Evolutionary conservation across 306 rosid genomes (phyloP), one percentile per base, ranked within the genome.

Genomic region (Ormosia semicastrata): DNA sequence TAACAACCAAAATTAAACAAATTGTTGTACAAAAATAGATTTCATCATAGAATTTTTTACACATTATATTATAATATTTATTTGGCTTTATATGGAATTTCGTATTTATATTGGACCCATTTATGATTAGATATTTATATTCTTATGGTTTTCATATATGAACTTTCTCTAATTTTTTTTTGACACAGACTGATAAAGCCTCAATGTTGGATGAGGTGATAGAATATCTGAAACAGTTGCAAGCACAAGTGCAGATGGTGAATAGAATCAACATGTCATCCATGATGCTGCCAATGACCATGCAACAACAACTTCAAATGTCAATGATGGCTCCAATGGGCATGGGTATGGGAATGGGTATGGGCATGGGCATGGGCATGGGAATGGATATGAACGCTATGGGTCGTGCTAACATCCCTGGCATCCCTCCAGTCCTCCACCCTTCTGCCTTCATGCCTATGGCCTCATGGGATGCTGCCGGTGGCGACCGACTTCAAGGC

Each of bases 121-220:
- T 41, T 10, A 39, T 58, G 69, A 58, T 53, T 15, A 34, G 30
- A 29, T 8, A 64, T 7, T 1, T 29, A 34, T 12, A 12, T 71
- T 24, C 24, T 24, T 24, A 47, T 34, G 44, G 34, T 44, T 71
- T 46, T 36, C n/a, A 34, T 43, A 46, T 24, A 30, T 52, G 47
- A 47, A 65, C 9, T 52, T 54, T 3, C 0, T 75, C 62, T 5
- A 15, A 15, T 0, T 40, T 12, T 56, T 56, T 36, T 64, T 40
- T 54, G 11, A 56, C 41, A 53, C 92, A 95, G 99, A 87, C 91
- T 0, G 98, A 95, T 74, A 95, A 95, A 86, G 99, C 99, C 59
- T 95, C 99, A 4, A 95, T 95, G 96, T 80, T 95, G 83, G 99
- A 93, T 66, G 99, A 95, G 83, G 99, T 95, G 77, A 93, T 95